Percentiles rank a stretch among this genome's conserved stretches.
These are phyloP conservation scores for Spirogloea muscicola DNA, from an alignment of 139 green algal species.

Conservation along the genomic window DNA sequence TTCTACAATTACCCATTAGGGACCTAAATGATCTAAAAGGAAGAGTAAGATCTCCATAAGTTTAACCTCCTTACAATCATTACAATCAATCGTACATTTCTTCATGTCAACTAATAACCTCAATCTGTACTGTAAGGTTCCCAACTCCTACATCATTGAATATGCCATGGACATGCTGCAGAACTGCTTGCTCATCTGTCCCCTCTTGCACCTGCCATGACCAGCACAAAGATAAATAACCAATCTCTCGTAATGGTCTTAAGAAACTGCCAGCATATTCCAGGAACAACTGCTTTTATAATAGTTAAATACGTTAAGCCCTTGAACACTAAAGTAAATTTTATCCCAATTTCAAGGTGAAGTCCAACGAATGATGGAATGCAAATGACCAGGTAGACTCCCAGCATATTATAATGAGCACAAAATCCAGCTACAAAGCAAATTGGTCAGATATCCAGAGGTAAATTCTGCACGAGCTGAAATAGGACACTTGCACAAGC, in stretches of 20 bases:
- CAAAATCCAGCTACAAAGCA: neutral
- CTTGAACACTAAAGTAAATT: neutral
- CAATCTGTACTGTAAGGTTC: slow-evolving; percentile 37
- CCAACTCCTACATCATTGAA: slow-evolving; percentile 44
- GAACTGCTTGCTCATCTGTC: slow-evolving; percentile 31
- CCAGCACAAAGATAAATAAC: neutral
- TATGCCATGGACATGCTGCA: slow-evolving; percentile 32
- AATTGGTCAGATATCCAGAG: neutral
- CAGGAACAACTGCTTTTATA: neutral
- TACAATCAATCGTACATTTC: no score
- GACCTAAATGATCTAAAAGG: no score
- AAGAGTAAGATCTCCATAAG: no score
- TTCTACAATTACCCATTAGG: no score
- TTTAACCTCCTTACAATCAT: no score
- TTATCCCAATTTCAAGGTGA: slow-evolving; percentile 5
- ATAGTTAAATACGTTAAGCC: neutral
- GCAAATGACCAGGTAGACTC: neutral
- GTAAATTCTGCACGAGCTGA: neutral
- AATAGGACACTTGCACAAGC: neutral
- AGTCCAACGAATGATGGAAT: no score
- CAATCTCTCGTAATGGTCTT: neutral
- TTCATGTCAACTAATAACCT: no score
- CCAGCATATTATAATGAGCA: neutral
- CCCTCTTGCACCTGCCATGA: slow-evolving; percentile 19
- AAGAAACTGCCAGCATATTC: neutral